Base-by-base conservation (phyloP, 257 asterid genomes). In the Handroanthus guayacan region DNA sequence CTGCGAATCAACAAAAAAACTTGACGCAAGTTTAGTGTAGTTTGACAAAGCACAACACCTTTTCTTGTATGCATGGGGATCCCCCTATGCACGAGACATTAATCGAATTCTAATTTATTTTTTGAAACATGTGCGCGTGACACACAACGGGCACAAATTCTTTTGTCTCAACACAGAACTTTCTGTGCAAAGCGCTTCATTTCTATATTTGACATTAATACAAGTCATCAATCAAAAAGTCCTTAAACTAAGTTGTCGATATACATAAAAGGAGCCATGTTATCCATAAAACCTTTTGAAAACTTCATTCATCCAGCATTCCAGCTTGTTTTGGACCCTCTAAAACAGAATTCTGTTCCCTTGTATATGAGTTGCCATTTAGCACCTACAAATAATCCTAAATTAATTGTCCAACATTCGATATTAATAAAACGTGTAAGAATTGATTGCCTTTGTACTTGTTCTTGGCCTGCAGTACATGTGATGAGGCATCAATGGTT, bases 401-500 rank as follows among this genome's bases (percentile, higher is more conserved):
- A 41, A 41, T 39, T 39, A 8, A 60, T 37, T 31, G 41, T 51
- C 73, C 55, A 18, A 45, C 18, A 51, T 31, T 12, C 16, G 64
- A 36, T 47, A 79, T 62, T 16, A 52, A 70, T 64, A 54, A 37
- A 54, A 60, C n/a, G 57, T 72, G 75, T 72, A 47, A 60, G 71
- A 64, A 38, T 56, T 17, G 14, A 61, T 36, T 39, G 48, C 10
- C 5, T 2, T 4, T 67, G 72, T 68, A 61, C 62, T 71, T 73
- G 56, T 52, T 62, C 20, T 51, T 18, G 20, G 69, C 39, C n/a
- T 69, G 84, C 80, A 76, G 77, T 67, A 69, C 87, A 84, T 86
- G 86, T 82, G 86, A 79, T 48, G 78, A 69, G 72, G 72, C 69
- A 52, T 81, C 43, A 74, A 78, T 74, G 76, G 88, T 31, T 56